Evolutionary conservation across 305 asterid species (phyloP).

Genomic region (Rubia occidens): DNA sequence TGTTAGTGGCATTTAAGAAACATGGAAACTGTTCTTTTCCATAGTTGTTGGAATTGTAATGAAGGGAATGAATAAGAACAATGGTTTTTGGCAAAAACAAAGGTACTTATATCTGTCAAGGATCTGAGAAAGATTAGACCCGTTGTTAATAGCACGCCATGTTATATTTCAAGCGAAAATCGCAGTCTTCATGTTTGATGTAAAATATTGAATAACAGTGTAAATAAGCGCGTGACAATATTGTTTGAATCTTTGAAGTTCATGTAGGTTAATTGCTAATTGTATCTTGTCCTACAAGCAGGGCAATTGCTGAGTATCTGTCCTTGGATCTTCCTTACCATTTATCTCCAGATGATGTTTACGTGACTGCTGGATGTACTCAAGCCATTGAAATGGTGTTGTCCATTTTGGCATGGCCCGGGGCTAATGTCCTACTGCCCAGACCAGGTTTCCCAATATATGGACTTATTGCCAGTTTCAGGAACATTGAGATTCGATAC

Average conservation of each 20-base stretch:
- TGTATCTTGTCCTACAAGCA: constrained; percentile 11
- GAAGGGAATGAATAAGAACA: background rate
- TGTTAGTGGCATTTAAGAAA: background rate
- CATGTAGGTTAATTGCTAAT: background rate
- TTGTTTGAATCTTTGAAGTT: background rate
- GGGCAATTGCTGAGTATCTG: constrained; percentile 29
- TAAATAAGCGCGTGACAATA: background rate
- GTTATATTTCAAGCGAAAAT: background rate
- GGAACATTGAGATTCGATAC: constrained; percentile 53
- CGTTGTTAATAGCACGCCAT: background rate
- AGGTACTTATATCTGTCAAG: background rate
- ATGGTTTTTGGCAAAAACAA: background rate
- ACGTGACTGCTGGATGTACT: constrained; percentile 43
- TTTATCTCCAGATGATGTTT: constrained; percentile 44
- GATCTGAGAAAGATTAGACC: background rate
- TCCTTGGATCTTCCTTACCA: constrained; percentile 30
- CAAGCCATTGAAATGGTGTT: constrained; percentile 28
- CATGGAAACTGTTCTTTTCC: background rate
- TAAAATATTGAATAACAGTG: background rate
- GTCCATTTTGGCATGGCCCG: constrained; percentile 29
- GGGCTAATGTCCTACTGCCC: constrained; percentile 56
- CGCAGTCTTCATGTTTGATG: background rate
- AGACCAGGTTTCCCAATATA: constrained; percentile 66
- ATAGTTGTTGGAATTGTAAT: background rate
- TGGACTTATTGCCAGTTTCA: constrained; percentile 45